These are phyloP conservation scores for Mucor sp. DNA, from an alignment of 371 early-diverging fungal genomes.

Conservation along the genomic window DNA sequence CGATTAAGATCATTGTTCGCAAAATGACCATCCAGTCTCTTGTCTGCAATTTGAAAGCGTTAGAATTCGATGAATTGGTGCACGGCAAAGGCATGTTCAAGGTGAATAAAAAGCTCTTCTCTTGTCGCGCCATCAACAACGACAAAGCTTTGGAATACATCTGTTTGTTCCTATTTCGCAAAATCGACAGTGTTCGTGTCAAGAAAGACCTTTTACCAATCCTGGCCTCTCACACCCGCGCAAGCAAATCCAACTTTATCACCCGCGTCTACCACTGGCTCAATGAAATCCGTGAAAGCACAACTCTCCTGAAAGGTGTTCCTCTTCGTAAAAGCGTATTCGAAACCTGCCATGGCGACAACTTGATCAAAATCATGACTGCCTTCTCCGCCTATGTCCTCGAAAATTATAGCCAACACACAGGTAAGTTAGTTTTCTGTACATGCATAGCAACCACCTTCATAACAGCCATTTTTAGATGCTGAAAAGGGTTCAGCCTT, in stretches of 20 bases:
- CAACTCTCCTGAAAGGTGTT: neutral
- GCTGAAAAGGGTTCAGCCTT: too few species aligned
- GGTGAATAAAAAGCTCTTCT: neutral
- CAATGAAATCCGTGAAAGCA: neutral
- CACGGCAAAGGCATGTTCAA: neutral
- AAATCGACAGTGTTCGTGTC: neutral
- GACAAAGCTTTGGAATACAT: neutral
- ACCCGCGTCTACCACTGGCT: neutral
- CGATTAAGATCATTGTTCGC: too few species aligned
- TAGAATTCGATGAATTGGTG: neutral
- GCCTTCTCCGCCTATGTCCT: neutral
- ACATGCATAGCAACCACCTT: neutral
- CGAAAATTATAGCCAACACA: neutral
- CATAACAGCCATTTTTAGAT: neutral
- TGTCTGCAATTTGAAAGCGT: neutral
- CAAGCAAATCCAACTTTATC: neutral
- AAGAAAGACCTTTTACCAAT: neutral
- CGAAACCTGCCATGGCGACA: neutral
- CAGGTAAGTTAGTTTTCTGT: neutral
- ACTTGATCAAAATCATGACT: neutral
- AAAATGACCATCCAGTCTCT: neutral
- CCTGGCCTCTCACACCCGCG: neutral
- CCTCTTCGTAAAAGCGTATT: neutral
- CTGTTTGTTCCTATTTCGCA: neutral
- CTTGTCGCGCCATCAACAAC: neutral